These are phyloP conservation scores for Cyberlindnera mycetangii DNA, from an alignment of 805 yeast genomes.

Conservation along the genomic window DNA sequence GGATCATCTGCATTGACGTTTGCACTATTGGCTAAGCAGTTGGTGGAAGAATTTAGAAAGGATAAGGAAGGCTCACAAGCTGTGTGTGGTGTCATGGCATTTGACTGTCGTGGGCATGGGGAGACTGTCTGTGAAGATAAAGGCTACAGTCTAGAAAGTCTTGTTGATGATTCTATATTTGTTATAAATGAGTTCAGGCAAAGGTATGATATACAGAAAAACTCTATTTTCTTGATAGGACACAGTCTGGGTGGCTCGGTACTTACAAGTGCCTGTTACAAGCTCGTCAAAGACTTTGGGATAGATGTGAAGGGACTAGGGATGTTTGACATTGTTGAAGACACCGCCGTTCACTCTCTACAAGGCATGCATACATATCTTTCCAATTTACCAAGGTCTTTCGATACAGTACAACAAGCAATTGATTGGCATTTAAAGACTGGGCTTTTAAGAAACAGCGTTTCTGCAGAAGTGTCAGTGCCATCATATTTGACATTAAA, in stretches of 20 bases:
- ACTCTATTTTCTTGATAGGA: constrained; percentile 62
- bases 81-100: constrained; percentile 62
- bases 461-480: constrained; percentile 73
- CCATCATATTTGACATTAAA: constrained; percentile 54
- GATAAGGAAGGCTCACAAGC: constrained; percentile 28
- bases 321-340: constrained; percentile 92
- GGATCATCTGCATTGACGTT: constrained; percentile 86
- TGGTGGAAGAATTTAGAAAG: constrained; percentile 27
- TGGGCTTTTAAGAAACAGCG: constrained; percentile 46
- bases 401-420: constrained; percentile 53
- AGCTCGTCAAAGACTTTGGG: constrained; percentile 17
- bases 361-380: constrained; percentile 66
- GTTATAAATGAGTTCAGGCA: constrained; percentile 42
- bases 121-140: constrained; percentile 31
- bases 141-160: constrained; percentile 44
- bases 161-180: constrained; percentile 56
- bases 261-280: constrained; percentile 49
- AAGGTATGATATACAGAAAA: constrained; percentile 12
- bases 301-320: constrained; percentile 57
- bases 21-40: constrained; percentile 45
- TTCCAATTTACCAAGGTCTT: constrained; percentile 57
- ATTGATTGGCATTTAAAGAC: constrained; percentile 78
- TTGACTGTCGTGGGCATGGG: constrained; percentile 90
- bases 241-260: constrained; percentile 94
- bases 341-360: constrained; percentile 75